Conservation (phyloP, 1,284 basidiomycete genomes). For the Cystobasidiaceae sp. region DNA sequence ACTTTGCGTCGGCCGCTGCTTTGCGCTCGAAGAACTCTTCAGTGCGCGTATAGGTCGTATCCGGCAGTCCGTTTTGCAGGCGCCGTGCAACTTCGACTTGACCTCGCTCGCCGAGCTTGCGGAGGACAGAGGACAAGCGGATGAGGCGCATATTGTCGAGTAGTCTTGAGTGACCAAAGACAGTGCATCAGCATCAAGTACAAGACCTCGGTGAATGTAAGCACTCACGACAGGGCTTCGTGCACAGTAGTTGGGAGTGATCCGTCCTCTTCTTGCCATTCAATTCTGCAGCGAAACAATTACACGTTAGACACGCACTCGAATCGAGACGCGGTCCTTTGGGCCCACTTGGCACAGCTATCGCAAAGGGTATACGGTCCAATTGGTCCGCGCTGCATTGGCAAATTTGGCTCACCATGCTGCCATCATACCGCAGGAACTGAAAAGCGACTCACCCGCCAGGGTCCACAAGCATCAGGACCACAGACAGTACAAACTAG, state of each 20-base stretch:
- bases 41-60: constrained; percentile 3
- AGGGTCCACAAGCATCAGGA: constrained; percentile 15
- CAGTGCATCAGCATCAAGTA: neutral
- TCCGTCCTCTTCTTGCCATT: constrained; percentile 2
- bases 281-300: neutral
- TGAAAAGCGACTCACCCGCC: constrained; percentile 3
- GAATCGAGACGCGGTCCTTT: neutral
- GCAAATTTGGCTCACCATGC: too few relatives aligned
- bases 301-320: neutral
- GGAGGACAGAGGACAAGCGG: neutral
- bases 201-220: neutral
- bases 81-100: neutral
- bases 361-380: constrained; percentile 25
- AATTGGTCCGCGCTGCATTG: constrained; percentile 16
- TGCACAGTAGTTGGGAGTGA: neutral
- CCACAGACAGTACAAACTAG: constrained; percentile 25
- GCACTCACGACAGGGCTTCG: constrained; percentile 27
- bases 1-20: neutral
- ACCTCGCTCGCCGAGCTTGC: neutral
- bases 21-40: constrained; percentile 21
- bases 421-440: too few relatives aligned
- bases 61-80: constrained; percentile 15
- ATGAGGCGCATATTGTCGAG: constrained; percentile 29
- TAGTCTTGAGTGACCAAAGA: neutral
- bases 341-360: constrained; percentile 12